Evolutionary conservation across 345 rosid species (phyloP), one percentile per base, ranked within the genome.

Genomic region (Sonneratia alba): DNA sequence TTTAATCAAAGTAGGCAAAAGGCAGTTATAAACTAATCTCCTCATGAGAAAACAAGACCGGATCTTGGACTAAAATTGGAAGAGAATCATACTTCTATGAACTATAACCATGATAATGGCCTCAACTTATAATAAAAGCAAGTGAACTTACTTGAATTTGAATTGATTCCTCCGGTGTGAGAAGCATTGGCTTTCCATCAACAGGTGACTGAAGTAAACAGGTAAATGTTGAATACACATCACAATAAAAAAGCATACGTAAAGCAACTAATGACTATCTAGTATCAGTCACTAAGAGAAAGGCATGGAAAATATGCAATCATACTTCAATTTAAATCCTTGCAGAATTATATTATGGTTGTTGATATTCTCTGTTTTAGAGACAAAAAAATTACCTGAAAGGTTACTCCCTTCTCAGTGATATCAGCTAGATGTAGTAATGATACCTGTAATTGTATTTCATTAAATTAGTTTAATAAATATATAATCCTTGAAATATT

Each of bases 91-190:
- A 42, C 12, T 8, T 32, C 6, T 37, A 57, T 7, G 36, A 71
- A 61, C 5, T 27, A 55, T 36, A 7, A 57, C 67, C 68, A 67
- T 36, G 55, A 19, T 19, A 19, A 38, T 37, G 3, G 22, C n/a
- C 14, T 14, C 2, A 37, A 66, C 15, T 6, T 37, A 7, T 19
- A 66, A 21, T 43, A 19, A 64, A 43, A 19, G 13, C 56, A 55
- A n/a, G 22, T 43, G 70, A 38, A 71, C 85, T 43, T 76, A 90
- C 91, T 80, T 90, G 96, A 79, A 90, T 88, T 78, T 90, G 86
- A 82, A 90, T 90, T 7, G 96, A 90, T 71, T 90, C 96, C 81
- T 88, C 96, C 5, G 93, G 96, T 48, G 96, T 88, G 70, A 90
- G 82, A 73, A 90, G 93, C 93, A 90, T 87, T 66, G 90, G 91